phyloP scores from a whole-genome alignment of 2,329 filamentous ascomycete genomes.

The Fusarium sp. region DNA sequence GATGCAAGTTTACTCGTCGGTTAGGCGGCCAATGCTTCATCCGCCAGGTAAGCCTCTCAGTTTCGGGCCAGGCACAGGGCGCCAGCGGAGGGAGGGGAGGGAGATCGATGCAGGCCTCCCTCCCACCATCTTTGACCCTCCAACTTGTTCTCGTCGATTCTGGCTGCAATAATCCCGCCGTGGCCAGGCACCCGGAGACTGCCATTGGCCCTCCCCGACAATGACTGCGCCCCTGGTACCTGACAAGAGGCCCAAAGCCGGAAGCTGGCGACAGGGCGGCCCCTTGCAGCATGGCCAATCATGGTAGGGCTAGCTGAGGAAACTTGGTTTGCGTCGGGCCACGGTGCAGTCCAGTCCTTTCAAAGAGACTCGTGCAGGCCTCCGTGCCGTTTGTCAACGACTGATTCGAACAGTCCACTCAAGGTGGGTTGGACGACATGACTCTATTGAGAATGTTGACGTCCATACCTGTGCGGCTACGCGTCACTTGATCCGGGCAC shows the following conservation, averaged over 20 bases:
- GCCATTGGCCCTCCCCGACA: conserved; percentile 44
- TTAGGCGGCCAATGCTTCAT: conserved; percentile 7
- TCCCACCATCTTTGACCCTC: conserved; percentile 13
- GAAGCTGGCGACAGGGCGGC: conserved; percentile 39
- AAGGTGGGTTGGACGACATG: conserved; percentile 7
- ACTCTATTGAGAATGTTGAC: conserved; percentile 6
- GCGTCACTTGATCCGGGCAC: not conserved
- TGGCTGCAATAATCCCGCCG: conserved; percentile 19
- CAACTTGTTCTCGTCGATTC: conserved; percentile 16
- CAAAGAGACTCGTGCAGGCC: not conserved
- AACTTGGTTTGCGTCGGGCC: conserved; percentile 33
- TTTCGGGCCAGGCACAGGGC: conserved; percentile 34
- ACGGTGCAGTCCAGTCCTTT: conserved; percentile 13
- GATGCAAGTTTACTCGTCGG: conserved; percentile 31
- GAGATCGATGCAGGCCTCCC: conserved; percentile 25
- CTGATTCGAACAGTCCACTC: conserved; percentile 16
- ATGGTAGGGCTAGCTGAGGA: conserved; percentile 20
- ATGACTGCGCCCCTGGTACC: conserved; percentile 37
- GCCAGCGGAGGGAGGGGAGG: conserved; percentile 20
- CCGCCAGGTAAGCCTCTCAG: conserved; percentile 25
- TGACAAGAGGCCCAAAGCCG: conserved; percentile 38
- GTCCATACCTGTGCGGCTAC: not conserved
- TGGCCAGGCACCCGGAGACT: conserved; percentile 23
- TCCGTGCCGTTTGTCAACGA: not conserved
- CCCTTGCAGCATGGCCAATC: conserved; percentile 44